These are phyloP conservation scores for Dactylellina cionopaga DNA, from an alignment of 2,329 filamentous ascomycete genomes.

Conservation along the genomic window DNA sequence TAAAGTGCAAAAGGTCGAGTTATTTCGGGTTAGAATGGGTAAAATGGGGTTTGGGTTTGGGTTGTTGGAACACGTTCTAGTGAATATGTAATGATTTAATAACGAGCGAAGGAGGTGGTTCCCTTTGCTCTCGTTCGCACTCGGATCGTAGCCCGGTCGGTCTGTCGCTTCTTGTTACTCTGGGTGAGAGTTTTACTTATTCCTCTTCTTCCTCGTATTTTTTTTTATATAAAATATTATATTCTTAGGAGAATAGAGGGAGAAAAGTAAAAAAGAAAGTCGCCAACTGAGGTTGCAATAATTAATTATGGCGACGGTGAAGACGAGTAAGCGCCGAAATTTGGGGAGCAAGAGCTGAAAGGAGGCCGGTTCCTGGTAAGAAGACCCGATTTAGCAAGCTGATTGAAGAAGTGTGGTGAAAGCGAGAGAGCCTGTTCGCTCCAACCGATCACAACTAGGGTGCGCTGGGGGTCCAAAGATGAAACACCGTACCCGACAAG, in stretches of 20 bases:
- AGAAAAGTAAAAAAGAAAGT: constrained; percentile 19
- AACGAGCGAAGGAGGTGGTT: constrained; percentile 41
- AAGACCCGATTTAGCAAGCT: constrained; percentile 52
- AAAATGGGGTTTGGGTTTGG: constrained; percentile 29
- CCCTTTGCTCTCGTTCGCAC: constrained; percentile 41
- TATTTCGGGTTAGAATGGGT: constrained; percentile 52
- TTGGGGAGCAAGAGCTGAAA: constrained; percentile 51
- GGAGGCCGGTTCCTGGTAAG: constrained; percentile 50
- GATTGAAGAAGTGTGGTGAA: constrained; percentile 48
- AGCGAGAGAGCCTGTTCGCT: constrained; percentile 45
- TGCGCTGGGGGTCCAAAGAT: constrained; percentile 33
- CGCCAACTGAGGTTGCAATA: no score
- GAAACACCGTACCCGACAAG: constrained; percentile 50
- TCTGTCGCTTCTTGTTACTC: not conserved
- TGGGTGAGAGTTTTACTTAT: not conserved
- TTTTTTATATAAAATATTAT: no score
- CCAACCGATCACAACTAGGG: constrained; percentile 43
- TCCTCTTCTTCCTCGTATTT: no score
- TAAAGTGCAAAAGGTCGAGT: constrained; percentile 19
- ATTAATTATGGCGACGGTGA: no score
- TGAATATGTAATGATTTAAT: constrained; percentile 17
- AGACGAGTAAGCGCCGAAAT: constrained; percentile 51
- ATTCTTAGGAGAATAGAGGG: constrained; percentile 2
- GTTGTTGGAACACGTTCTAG: constrained; percentile 10
- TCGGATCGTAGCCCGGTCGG: not conserved